These are phyloP conservation scores for Haplographium delicatum DNA, from an alignment of 495 filamentous ascomycete species.

Conservation along the genomic window DNA sequence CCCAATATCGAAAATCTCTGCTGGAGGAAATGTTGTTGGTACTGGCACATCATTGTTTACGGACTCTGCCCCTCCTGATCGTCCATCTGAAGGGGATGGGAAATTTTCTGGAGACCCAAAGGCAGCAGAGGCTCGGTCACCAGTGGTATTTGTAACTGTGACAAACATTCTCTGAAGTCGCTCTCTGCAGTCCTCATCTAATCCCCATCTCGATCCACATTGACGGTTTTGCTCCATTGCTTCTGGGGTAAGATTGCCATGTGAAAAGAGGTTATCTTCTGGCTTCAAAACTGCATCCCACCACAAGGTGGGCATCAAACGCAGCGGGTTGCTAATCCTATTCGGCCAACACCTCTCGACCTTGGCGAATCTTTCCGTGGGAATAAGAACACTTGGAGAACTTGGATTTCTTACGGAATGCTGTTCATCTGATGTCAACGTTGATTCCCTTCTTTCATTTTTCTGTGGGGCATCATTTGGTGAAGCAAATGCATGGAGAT, in stretches of 20 bases:
- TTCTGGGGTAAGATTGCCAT: constrained; percentile 24
- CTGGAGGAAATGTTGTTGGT: constrained; percentile 38
- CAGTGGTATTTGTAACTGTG: constrained; percentile 23
- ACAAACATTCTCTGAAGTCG: constrained; percentile 38
- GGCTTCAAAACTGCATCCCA: constrained; percentile 37
- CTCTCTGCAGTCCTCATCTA: constrained; percentile 45
- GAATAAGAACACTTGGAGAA: constrained; percentile 33
- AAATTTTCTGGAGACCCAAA: constrained; percentile 26
- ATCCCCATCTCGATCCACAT: constrained; percentile 40
- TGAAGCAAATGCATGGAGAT: background rate
- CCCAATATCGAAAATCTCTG: constrained; percentile 51
- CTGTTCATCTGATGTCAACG: constrained; percentile 25
- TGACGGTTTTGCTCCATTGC: constrained; percentile 23
- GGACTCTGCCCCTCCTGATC: constrained; percentile 1
- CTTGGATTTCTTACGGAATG: constrained; percentile 30
- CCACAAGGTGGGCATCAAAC: constrained; percentile 47
- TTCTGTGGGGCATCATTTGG: background rate
- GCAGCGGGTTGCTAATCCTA: constrained; percentile 36
- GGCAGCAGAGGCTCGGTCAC: constrained; percentile 27
- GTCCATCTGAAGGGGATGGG: constrained; percentile 7
- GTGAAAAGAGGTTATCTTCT: constrained; percentile 41
- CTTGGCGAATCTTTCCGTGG: constrained; percentile 42
- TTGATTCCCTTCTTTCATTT: constrained; percentile 4
- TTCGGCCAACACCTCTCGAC: constrained; percentile 48
- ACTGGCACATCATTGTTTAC: constrained; percentile 23